A percentile compares a stretch with the other conserved stretches of the same genome.
phyloP scores from a whole-genome alignment of 495 filamentous ascomycete genomes.

The Trichoderma orchidacearum region DNA sequence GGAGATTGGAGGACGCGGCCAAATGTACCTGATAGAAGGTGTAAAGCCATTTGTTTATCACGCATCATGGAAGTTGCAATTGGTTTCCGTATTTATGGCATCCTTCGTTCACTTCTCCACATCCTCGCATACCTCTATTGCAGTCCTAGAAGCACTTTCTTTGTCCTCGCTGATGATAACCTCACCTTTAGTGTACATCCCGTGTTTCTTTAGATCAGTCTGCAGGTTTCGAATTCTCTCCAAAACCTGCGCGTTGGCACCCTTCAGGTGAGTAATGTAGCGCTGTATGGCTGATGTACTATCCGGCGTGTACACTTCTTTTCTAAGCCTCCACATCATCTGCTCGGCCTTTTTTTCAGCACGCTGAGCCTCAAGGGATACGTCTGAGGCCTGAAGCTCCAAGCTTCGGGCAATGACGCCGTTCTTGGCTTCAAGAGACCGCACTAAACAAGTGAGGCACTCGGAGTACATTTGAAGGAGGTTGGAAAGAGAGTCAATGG shows the following conservation, averaged over 20 bases:
- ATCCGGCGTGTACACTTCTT: slow-evolving; percentile 43
- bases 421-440: slow-evolving; percentile 40
- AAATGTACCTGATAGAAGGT: neutral
- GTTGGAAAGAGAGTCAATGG: slow-evolving; percentile 11
- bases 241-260: slow-evolving; percentile 31
- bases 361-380: slow-evolving; percentile 38
- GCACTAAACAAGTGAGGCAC: slow-evolving; percentile 18
- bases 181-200: slow-evolving; percentile 17
- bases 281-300: slow-evolving; percentile 39
- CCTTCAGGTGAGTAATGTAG: slow-evolving; percentile 40
- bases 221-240: slow-evolving; percentile 29
- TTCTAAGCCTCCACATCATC: slow-evolving; percentile 12
- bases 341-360: slow-evolving; percentile 22
- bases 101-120: slow-evolving; percentile 39
- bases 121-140: slow-evolving; percentile 44
- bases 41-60: neutral
- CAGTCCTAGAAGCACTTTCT: slow-evolving; percentile 39
- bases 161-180: slow-evolving; percentile 13
- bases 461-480: slow-evolving; percentile 16
- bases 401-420: slow-evolving; percentile 49
- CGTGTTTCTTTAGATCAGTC: slow-evolving; percentile 40
- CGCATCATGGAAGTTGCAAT: slow-evolving; percentile 16
- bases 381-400: slow-evolving; percentile 40
- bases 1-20: too few species aligned
- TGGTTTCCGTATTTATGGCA: slow-evolving; percentile 44